Evolutionary conservation across 371 early-diverging fungal genomes (phyloP), one percentile per base, ranked within the genome.

Genomic region (Agmasoma carcini): DNA sequence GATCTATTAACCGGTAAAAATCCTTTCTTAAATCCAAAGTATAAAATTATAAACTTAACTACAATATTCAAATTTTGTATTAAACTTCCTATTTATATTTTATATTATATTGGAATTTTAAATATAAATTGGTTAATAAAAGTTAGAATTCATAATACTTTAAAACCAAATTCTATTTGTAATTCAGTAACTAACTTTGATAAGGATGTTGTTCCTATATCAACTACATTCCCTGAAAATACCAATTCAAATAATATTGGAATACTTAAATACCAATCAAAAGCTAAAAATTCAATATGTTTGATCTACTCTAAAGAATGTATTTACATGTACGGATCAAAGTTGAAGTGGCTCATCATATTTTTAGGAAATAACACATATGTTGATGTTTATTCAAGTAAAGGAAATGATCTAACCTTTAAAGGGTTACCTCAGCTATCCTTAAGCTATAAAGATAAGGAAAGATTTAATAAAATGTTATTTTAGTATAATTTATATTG

Each of bases 1-100:
- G 71, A 71, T 51, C 68, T 65, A 23, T 49, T 61, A 15, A 64
- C 68, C 29, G 71, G 71, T 23, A 54, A 68, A 50, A 67, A 71
- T 46, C 71, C 71, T 9, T 71, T 71, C 60, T 9, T 67, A 11
- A 27, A 56, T 25, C 45, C 53, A 29, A 61, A 45, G 22, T 14
- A 19, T 14, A 54, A 25, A 15, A 5, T 14, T 2, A 31, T 57
- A 17, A 47, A 47, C 14, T 23, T 39, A 12, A 31, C 23, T 5
- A 37, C 4, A 3, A 23, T 48, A 29, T 27, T 59, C 23, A 59
- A 29, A 17, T 15, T 25, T 20, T 7, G 59, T 6, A 17, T 64
- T 17, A 39, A 37, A 25, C 23, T 52, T 4, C 65, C 65, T n/a
- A n/a, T 64, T 17, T 39, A 30, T 22, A 33, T 64, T 27, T 29